Evolutionary conservation across 1,284 basidiomycete species (phyloP), one percentile per base, ranked within the genome.

Genomic region (Fomitopsis palustris): DNA sequence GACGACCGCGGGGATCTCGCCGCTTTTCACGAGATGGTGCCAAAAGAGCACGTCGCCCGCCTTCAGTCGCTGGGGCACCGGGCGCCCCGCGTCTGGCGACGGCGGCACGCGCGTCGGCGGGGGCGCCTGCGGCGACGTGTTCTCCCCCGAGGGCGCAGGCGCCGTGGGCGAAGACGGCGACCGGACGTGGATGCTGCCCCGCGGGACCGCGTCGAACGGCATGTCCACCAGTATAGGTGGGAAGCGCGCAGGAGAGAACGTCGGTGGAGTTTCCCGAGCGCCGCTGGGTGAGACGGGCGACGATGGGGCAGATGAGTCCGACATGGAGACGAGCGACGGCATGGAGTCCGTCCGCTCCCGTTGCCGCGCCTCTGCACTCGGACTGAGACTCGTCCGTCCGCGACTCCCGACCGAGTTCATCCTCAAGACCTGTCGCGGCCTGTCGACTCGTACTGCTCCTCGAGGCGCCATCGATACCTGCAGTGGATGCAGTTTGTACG

Each of bases 11-110:
- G 85, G 83, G 59, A 89, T 87, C 77, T 94, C 92, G 7, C 92
- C 92, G 59, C 81, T 83, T 54, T 82, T 78, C 31, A 80, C 72
- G 57, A 94, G 83, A 67, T 93, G 86, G 68, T 90, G 88, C 92
- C 92, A 94, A 69, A 84, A 92, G 8, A 94, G 73, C 12, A 84
- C 70, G 64, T 92, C 88, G 27, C 91, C 92, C 5, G 79, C 74
- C 67, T 75, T 77, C 21, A 92, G 79, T 42, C 59, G 59, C 54
- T 69, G 61, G 27, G 55, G 55, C 45, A 2, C 14, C 17, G 41
- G 23, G 19, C 41, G 23, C 41, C 19, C n/a, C 47, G 29, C 47
- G 29, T 51, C 47, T 17, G 29, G 47, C 27, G 47, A 51, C 19
- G 47, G 47, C 27, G 47, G 47, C 39, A 19, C 27, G 19, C 54